A percentile compares a stretch with the other conserved stretches of the same genome.
Evolutionary conservation across 768 basidiomycete species (phyloP).

Genomic region (Fomitopsis serialis): DNA sequence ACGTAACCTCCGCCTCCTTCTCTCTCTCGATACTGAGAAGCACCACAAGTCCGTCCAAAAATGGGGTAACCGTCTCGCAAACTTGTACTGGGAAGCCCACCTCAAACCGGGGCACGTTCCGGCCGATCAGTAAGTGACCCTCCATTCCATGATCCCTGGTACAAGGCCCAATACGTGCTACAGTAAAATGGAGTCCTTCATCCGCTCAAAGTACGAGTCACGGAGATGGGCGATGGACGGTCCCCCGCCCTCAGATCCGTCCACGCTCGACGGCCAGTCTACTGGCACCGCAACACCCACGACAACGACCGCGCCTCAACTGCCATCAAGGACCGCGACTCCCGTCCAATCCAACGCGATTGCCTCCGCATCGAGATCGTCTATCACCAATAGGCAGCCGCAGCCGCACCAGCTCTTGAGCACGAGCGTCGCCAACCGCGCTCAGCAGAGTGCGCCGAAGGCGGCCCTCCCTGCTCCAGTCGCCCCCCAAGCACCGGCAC

Average conservation of each 20-base stretch:
- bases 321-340: neutral
- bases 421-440: constrained; percentile 16
- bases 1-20: constrained; percentile 14
- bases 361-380: constrained; percentile 13
- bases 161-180: neutral
- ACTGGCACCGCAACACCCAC: constrained; percentile 12
- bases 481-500: constrained; percentile 1
- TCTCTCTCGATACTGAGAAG: constrained; percentile 1
- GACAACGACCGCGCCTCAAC: constrained; percentile 10
- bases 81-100: constrained; percentile 97
- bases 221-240: constrained; percentile 92
- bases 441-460: constrained; percentile 12
- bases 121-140: constrained; percentile 82
- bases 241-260: constrained; percentile 77
- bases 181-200: constrained; percentile 97
- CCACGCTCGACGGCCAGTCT: constrained; percentile 52
- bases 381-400: constrained; percentile 32
- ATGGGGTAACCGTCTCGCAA: constrained; percentile 93
- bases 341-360: constrained; percentile 23
- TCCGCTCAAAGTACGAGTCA: constrained; percentile 95
- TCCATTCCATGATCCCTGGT: neutral
- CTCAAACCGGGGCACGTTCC: constrained; percentile 87
- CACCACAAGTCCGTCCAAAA: constrained; percentile 68
- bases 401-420: constrained; percentile 56
- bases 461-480: constrained; percentile 8